phyloP scores from a whole-genome alignment of 2,329 filamentous ascomycete species.

The Fusarium foetens region DNA sequence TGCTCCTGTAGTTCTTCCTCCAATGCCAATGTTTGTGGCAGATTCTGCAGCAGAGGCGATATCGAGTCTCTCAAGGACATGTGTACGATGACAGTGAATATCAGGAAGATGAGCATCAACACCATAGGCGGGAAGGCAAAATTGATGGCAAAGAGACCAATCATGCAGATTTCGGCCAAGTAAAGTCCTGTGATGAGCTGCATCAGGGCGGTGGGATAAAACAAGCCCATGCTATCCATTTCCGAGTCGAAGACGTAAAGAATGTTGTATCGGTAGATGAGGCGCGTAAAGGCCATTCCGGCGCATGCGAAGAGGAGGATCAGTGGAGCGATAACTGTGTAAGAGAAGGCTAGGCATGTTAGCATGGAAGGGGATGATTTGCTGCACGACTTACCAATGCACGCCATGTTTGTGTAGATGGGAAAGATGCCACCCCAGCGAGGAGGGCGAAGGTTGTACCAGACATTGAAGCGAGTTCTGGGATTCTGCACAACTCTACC shows the following conservation, averaged over 20 bases:
- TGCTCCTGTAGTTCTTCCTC: slow-evolving; percentile 59
- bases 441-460: slow-evolving; percentile 76
- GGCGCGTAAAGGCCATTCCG: slow-evolving; percentile 83
- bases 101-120: slow-evolving; percentile 78
- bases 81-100: slow-evolving; percentile 83
- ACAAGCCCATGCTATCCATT: slow-evolving; percentile 87
- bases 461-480: slow-evolving; percentile 80
- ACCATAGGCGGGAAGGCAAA: slow-evolving; percentile 74
- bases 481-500: slow-evolving; percentile 82
- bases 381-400: slow-evolving; percentile 70
- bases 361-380: neutral
- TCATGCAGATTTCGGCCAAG: slow-evolving; percentile 81
- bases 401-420: slow-evolving; percentile 81
- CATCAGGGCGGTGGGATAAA: slow-evolving; percentile 87
- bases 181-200: slow-evolving; percentile 89
- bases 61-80: slow-evolving; percentile 78
- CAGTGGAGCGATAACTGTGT: slow-evolving; percentile 86
- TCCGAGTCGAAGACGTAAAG: slow-evolving; percentile 85
- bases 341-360: slow-evolving; percentile 73
- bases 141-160: slow-evolving; percentile 83
- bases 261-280: slow-evolving; percentile 90
- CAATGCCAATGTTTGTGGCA: slow-evolving; percentile 77
- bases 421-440: slow-evolving; percentile 88
- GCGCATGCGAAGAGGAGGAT: slow-evolving; percentile 84
- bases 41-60: slow-evolving; percentile 78